Conservation (phyloP, 2,329 filamentous ascomycete genomes). For the Leptosphaerulina australis region DNA sequence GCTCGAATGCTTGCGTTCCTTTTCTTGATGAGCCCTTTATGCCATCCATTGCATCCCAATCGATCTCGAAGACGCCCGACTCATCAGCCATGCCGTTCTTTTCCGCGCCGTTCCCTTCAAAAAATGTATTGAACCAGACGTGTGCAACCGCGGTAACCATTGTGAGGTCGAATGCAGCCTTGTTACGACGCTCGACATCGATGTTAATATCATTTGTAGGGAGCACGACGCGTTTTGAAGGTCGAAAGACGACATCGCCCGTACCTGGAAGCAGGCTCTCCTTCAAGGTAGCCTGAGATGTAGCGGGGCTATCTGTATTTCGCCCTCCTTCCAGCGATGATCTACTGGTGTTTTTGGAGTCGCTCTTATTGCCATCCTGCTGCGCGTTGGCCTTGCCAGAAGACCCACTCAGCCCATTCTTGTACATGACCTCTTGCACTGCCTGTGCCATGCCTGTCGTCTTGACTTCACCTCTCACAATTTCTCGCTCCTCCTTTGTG, state of each 20-base stretch:
- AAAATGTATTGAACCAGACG: constrained; percentile 96
- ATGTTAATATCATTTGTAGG: constrained; percentile 88
- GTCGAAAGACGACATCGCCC: constrained; percentile 79
- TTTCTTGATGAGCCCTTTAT: constrained; percentile 89
- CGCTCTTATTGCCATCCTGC: constrained; percentile 18
- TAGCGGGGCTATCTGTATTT: constrained; percentile 25
- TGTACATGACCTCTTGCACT: constrained; percentile 53
- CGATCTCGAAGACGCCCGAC: constrained; percentile 72
- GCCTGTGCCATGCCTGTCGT: constrained; percentile 53
- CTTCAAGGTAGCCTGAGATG: constrained; percentile 24
- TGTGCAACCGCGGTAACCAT: constrained; percentile 94
- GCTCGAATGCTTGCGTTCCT: constrained; percentile 80
- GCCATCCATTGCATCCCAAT: constrained; percentile 86
- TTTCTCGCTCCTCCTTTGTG: constrained; percentile 69
- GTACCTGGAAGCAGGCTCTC: constrained; percentile 58
- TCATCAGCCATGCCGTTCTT: constrained; percentile 68
- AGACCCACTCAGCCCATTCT: constrained; percentile 41
- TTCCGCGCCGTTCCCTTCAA: constrained; percentile 81
- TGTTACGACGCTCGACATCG: constrained; percentile 84
- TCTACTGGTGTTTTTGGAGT: constrained; percentile 29
- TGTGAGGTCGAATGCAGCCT: constrained; percentile 74
- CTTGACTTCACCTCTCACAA: constrained; percentile 64
- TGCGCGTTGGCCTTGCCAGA: constrained; percentile 26
- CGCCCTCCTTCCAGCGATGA: constrained; percentile 24
- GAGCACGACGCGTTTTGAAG: constrained; percentile 69